These are phyloP conservation scores for Alloteropsis angusta DNA, from an alignment of 202 grass and related monocot species.

Conservation along the genomic window DNA sequence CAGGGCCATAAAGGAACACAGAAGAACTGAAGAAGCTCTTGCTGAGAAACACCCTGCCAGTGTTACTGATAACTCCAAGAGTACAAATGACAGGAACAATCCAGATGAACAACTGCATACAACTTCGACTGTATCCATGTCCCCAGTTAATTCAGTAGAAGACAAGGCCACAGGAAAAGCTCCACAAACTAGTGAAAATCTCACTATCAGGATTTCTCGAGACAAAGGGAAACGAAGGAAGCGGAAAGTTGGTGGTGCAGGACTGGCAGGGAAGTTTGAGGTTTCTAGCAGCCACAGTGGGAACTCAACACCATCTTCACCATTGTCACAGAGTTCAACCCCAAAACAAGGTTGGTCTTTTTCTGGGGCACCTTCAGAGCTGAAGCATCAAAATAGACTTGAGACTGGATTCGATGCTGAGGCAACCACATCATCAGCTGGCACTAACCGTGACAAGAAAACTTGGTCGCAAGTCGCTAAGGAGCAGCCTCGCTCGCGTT, in stretches of 20 bases:
- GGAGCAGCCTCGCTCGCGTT: conserved; percentile 32
- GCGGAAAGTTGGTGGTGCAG: conserved; percentile 34
- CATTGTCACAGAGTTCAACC: conserved; percentile 61
- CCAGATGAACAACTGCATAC: conserved; percentile 36
- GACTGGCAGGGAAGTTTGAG: conserved; percentile 70
- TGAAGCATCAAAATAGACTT: conserved; percentile 36
- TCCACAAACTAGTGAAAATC: conserved; percentile 43
- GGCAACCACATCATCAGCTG: conserved; percentile 25
- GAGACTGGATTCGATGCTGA: conserved; percentile 26
- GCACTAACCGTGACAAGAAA: conserved; percentile 20
- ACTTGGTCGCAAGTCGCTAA: conserved; percentile 9
- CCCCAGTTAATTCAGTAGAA: conserved; percentile 35
- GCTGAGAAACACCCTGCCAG: conserved; percentile 29
- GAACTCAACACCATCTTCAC: conserved; percentile 80
- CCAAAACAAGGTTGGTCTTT: conserved; percentile 55
- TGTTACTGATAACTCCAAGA: conserved; percentile 35
- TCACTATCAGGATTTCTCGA: conserved; percentile 67
- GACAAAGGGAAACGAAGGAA: conserved; percentile 72
- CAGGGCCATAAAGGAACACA: conserved; percentile 58
- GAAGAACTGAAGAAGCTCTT: conserved; percentile 39
- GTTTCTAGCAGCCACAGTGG: conserved; percentile 91
- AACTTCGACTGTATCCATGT: conserved; percentile 16
- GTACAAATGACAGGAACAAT: conserved; percentile 27
- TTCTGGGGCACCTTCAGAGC: conserved; percentile 34
- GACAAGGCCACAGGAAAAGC: conserved; percentile 32